phyloP scores from a whole-genome alignment of 2,329 filamentous ascomycete species.

The Aspergillus aculeatus region DNA sequence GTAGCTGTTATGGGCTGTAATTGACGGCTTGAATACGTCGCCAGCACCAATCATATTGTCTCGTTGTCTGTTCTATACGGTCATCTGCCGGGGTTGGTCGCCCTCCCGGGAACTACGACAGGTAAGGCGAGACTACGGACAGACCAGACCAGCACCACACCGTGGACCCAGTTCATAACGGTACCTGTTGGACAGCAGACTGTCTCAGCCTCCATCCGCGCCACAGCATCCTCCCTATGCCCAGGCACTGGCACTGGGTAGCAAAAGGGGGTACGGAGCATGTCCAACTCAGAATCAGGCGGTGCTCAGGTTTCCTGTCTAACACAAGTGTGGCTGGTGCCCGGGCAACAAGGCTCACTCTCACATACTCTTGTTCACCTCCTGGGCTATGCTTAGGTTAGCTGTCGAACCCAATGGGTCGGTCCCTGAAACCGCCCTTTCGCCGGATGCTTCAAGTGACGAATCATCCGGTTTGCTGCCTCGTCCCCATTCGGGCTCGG shows the following conservation, averaged over 20 bases:
- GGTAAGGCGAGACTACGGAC: neutral
- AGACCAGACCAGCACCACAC: neutral
- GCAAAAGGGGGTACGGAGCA: neutral
- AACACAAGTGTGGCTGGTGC: neutral
- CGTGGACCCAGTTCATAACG: neutral
- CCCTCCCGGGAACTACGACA: neutral
- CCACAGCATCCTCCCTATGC: neutral
- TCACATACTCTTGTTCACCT: neutral
- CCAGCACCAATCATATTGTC: neutral
- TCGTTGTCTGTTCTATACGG: neutral
- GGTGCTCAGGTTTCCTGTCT: neutral
- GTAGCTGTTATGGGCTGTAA: neutral
- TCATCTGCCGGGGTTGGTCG: neutral
- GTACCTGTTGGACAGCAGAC: neutral
- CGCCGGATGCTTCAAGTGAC: neutral
- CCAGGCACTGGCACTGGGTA: neutral
- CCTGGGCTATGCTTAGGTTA: neutral
- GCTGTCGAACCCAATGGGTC: neutral
- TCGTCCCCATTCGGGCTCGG: conserved; percentile 15
- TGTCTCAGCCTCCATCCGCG: neutral
- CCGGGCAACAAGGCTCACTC: neutral
- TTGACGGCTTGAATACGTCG: neutral
- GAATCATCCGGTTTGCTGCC: conserved; percentile 22
- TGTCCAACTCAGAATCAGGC: neutral
- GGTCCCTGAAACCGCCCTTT: neutral